Evolutionary conservation across 1,139 yeast genomes (phyloP).

Genomic region (Meyerozyma sp.): DNA sequence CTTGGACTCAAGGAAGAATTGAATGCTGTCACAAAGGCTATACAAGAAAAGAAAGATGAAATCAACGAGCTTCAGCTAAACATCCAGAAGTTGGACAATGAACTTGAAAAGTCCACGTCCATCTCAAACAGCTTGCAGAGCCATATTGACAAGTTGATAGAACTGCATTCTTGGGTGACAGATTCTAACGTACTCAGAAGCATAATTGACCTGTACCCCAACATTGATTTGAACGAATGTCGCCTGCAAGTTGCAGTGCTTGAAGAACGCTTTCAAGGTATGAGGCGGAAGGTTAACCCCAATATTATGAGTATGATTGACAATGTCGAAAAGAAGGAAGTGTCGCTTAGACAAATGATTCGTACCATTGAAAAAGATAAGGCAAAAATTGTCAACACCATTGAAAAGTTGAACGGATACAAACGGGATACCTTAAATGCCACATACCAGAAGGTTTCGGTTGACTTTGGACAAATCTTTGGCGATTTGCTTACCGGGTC

Average conservation of each 20-base stretch:
- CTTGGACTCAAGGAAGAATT: constrained; percentile 77
- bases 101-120: constrained; percentile 51
- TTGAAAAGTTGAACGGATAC: constrained; percentile 79
- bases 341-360: constrained; percentile 72
- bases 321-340: constrained; percentile 85
- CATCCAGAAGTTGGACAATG: constrained; percentile 58
- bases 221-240: constrained; percentile 59
- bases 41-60: constrained; percentile 47
- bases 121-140: constrained; percentile 37
- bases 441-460: constrained; percentile 82
- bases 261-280: constrained; percentile 59
- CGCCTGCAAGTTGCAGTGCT: constrained; percentile 54
- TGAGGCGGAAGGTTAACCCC: constrained; percentile 80
- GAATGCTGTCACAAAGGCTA: constrained; percentile 50
- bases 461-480: constrained; percentile 90
- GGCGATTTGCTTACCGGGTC: constrained; percentile 86
- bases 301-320: constrained; percentile 94
- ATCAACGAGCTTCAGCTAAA: constrained; percentile 49
- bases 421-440: constrained; percentile 77
- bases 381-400: constrained; percentile 82
- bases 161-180: constrained; percentile 67
- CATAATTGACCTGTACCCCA: constrained; percentile 54
- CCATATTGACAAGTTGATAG: constrained; percentile 44
- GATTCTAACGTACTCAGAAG: constrained; percentile 55
- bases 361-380: constrained; percentile 88